These are phyloP conservation scores for Blastobotrys raffinosifermentans DNA, from an alignment of 1,139 yeast genomes.

Conservation along the genomic window DNA sequence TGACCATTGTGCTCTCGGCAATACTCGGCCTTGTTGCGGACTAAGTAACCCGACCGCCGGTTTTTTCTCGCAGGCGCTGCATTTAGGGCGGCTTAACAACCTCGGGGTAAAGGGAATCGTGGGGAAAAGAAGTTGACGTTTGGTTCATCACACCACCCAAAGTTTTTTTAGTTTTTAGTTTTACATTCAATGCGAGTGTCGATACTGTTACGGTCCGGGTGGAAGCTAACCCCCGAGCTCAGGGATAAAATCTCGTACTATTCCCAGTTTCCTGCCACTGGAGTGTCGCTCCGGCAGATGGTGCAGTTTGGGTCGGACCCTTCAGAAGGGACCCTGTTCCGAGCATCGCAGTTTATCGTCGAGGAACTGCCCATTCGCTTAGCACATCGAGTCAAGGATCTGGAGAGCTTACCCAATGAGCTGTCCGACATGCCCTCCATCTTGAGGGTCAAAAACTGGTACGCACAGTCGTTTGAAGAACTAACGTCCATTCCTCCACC, in stretches of 20 bases:
- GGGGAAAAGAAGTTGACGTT: no score
- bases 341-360: constrained; percentile 80
- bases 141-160: no score
- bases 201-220: no score
- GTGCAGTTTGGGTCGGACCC: constrained; percentile 86
- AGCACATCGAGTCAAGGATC: constrained; percentile 80
- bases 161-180: no score
- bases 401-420: constrained; percentile 75
- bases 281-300: constrained; percentile 81
- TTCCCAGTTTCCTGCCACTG: constrained; percentile 76
- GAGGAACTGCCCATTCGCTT: constrained; percentile 84
- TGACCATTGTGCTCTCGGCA: no score
- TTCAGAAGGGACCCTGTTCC: constrained; percentile 68
- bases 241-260: constrained; percentile 41
- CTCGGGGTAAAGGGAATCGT: no score
- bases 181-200: no score
- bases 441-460: constrained; percentile 77
- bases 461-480: constrained; percentile 86
- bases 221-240: constrained; percentile 28
- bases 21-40: no score
- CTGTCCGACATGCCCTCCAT: constrained; percentile 70
- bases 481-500: constrained; percentile 45
- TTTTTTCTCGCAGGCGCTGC: no score
- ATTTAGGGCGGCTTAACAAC: no score
- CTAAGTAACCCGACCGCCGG: no score